Evolutionary conservation across 2,329 filamentous ascomycete species (phyloP).

Genomic region (Ophiocordyceps sinensis): DNA sequence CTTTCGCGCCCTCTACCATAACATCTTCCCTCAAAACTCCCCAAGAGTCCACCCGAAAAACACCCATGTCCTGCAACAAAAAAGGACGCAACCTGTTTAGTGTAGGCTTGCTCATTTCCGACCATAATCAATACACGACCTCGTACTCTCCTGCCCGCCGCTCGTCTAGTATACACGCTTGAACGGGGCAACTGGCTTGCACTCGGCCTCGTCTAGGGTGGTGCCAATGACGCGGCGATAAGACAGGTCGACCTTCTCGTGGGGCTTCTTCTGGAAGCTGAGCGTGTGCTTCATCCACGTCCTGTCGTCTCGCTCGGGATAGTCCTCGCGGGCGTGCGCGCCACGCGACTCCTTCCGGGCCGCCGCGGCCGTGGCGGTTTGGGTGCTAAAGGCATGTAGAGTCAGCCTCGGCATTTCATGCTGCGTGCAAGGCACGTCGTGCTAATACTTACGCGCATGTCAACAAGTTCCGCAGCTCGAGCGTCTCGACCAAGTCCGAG

Average conservation of each 20-base stretch:
- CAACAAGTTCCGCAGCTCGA: constrained; percentile 87
- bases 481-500: constrained; percentile 88
- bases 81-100: too few relatives aligned
- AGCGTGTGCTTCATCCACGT: constrained; percentile 99
- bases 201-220: constrained; percentile 90
- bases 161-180: constrained; percentile 69
- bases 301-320: constrained; percentile 82
- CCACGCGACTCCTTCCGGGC: constrained; percentile 96
- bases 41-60: too few relatives aligned
- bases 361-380: constrained; percentile 82
- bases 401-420: not conserved
- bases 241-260: constrained; percentile 70
- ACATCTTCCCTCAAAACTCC: too few relatives aligned
- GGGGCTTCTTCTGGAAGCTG: constrained; percentile 85
- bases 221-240: constrained; percentile 73
- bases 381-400: constrained; percentile 37
- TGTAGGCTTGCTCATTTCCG: not conserved
- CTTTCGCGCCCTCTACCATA: too few relatives aligned
- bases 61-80: too few relatives aligned
- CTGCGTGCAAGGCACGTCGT: not conserved
- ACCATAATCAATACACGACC: not conserved
- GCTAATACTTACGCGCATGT: constrained; percentile 71
- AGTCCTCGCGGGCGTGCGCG: constrained; percentile 94
- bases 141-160: not conserved
- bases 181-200: constrained; percentile 91